Base-by-base conservation (phyloP, 805 yeast species). In the Teunomyces kruisii region DNA sequence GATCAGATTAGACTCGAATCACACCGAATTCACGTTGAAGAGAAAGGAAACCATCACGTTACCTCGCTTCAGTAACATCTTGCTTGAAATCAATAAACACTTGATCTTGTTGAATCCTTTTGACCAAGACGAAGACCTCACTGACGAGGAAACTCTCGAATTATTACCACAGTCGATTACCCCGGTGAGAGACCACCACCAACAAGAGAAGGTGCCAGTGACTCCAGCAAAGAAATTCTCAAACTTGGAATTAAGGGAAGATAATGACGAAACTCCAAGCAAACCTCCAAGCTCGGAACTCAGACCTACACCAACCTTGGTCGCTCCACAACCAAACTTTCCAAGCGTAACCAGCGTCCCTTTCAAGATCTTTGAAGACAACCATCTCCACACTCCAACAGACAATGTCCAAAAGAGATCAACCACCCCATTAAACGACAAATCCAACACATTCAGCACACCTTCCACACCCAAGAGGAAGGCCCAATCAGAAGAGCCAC, bases 61-160 rank as follows among this genome's bases (percentile, higher is more conserved):
- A 57, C 94, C 94, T 6, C 74, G 77, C 44, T 73, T 80, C 32
- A 71, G 76, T 38, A 84, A 84, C 33, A 71, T 87, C 6, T 65
- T 81, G 15, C 55, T 91, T 42, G 92, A 88, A 56, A 75, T 92
- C 43, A 81, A 88, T 52, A 86, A 86, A n/a, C 80, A 83, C 44
- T 53, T 69, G n/a, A 65, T 79, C 1, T 57, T 81, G 39, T 62
- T 84, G 24, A 81, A 81, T 50, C 74, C 79, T 4, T 62, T 58
- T 14, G 72, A 69, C 32, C 67, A 63, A 14, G 76, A 75, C 17
- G 79, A 72, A 44, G 73, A 68, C 7, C 46, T 64, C 31, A 71
- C 76, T 19, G 78, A 75, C 39, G 82, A 79, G 26, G 79, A 77
- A 49, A 44, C 46, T 10, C 63, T 62, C 2, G 53, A 47, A n/a